A percentile compares a stretch with the other conserved stretches of the same genome.
These are phyloP conservation scores for Carex sylvatica DNA, from an alignment of 202 grass and related monocot genomes.

Conservation along the genomic window DNA sequence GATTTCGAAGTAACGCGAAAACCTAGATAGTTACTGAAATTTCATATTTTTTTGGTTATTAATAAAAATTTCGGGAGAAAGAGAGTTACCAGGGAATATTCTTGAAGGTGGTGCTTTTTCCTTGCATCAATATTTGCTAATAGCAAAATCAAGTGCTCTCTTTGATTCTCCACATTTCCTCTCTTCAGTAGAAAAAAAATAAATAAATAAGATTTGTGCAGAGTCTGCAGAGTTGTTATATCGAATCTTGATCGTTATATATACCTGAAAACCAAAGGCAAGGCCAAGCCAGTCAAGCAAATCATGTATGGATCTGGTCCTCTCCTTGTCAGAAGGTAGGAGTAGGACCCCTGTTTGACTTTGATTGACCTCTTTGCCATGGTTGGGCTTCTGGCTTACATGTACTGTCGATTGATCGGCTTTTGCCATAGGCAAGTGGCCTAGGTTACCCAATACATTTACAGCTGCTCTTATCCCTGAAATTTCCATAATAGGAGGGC, in stretches of 20 bases:
- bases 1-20: too few species aligned
- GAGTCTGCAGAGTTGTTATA: not conserved
- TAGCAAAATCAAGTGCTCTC: conserved; percentile 95
- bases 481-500: conserved; percentile 72
- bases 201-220: conserved; percentile 30
- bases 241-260: conserved; percentile 22
- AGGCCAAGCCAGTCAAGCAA: conserved; percentile 91
- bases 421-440: conserved; percentile 44
- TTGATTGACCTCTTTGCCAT: not conserved
- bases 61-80: not conserved
- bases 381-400: not conserved
- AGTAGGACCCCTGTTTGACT: conserved; percentile 4
- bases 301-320: conserved; percentile 33
- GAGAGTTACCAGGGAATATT: conserved; percentile 48
- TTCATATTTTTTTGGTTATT: too few species aligned
- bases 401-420: conserved; percentile 16
- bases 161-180: conserved; percentile 94
- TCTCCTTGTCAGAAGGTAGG: conserved; percentile 16
- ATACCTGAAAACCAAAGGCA: conserved; percentile 83
- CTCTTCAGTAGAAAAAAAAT: conserved; percentile 45
- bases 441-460: conserved; percentile 32
- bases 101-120: conserved; percentile 15
- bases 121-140: conserved; percentile 85
- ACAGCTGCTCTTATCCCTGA: conserved; percentile 95
- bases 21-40: too few species aligned